Evolutionary conservation across 441 rosid species (phyloP).

Genomic region (Omphalea diandra): DNA sequence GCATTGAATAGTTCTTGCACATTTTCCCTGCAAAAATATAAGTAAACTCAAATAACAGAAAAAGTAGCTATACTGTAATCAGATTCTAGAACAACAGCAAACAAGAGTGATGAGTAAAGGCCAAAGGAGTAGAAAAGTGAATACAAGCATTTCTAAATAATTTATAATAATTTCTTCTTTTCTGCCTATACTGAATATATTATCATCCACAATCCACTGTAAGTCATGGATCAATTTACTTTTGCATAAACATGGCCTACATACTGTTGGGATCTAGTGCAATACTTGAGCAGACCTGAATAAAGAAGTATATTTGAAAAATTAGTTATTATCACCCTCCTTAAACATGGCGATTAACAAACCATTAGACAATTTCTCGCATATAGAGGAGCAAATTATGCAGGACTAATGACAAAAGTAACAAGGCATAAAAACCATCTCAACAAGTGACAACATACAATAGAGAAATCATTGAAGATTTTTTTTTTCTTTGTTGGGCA

Average conservation of each 20-base stretch:
- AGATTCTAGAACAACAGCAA: neutral
- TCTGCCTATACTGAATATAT: neutral
- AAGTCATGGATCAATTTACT: neutral
- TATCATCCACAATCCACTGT: neutral
- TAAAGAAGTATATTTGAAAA: neutral
- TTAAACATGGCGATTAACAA: too few relatives aligned
- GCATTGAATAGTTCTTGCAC: conserved; percentile 84
- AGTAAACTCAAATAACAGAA: conserved; percentile 13
- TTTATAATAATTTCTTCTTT: neutral
- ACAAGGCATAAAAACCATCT: conserved; percentile 2
- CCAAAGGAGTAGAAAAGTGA: too few relatives aligned
- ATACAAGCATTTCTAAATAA: neutral
- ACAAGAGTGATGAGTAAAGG: neutral
- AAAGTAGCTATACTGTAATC: neutral
- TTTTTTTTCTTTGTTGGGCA: too few relatives aligned
- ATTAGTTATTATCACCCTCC: neutral
- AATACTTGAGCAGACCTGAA: neutral
- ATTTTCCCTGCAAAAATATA: conserved; percentile 52
- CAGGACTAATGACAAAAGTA: neutral
- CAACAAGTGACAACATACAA: neutral
- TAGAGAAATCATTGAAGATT: conserved; percentile 5
- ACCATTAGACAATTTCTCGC: neutral
- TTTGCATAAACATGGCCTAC: neutral
- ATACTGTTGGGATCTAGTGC: neutral
- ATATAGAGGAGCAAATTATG: neutral